Evolutionary conservation across 2,329 filamentous ascomycete species (phyloP).

Genomic region (Talaromyces sp.): DNA sequence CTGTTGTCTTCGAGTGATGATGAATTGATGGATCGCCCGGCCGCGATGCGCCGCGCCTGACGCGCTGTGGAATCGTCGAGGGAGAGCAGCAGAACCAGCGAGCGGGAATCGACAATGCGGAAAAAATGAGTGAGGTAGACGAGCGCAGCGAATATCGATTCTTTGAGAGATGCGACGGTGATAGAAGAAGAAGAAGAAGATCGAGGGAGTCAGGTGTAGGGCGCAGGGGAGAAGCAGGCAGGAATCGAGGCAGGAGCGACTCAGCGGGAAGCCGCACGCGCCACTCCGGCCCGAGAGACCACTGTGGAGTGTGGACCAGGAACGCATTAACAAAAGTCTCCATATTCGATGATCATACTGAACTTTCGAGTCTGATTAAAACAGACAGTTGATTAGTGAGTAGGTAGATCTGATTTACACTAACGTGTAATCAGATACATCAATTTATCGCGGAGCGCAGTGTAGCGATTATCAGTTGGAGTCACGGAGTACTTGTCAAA

Average conservation of each 20-base stretch:
- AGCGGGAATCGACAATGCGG: neutral
- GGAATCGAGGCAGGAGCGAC: neutral
- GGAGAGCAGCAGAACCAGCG: neutral
- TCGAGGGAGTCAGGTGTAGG: neutral
- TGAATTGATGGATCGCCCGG: neutral
- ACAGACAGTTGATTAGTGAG: too few species aligned
- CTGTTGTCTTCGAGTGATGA: neutral
- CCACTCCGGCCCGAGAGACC: neutral
- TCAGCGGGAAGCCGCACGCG: neutral
- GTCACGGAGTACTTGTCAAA: too few species aligned
- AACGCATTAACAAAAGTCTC: too few species aligned
- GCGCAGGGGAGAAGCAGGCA: neutral
- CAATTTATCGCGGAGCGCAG: too few species aligned
- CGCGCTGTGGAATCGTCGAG: slow-evolving; percentile 4
- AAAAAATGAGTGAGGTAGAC: neutral
- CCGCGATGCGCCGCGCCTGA: neutral
- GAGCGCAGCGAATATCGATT: neutral
- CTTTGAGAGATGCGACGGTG: neutral
- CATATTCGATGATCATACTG: too few species aligned
- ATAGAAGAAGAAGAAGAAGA: neutral
- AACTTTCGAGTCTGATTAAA: too few species aligned
- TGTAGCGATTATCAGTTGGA: too few species aligned
- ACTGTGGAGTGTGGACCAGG: too few species aligned
- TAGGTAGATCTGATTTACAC: too few species aligned
- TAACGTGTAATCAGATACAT: too few species aligned